These are phyloP conservation scores for thale cress (Arabidopsis thaliana) DNA, from an alignment of 345 rosid species.

Conservation along the genomic window DNA sequence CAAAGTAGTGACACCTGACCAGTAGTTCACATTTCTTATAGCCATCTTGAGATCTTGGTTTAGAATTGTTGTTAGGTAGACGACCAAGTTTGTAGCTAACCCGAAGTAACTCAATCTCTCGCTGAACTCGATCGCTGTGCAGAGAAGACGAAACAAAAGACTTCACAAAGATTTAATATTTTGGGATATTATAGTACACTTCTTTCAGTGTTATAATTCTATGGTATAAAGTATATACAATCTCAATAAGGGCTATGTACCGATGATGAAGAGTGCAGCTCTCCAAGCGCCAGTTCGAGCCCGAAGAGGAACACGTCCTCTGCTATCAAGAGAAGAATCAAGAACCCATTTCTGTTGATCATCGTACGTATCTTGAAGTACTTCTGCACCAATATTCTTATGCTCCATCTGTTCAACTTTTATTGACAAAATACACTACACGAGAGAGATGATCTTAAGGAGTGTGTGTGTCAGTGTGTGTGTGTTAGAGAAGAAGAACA, in stretches of 20 bases:
- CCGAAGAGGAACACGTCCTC: slow-evolving; percentile 62
- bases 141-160: slow-evolving; percentile 19
- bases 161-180: not conserved
- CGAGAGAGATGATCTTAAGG: slow-evolving; percentile 1
- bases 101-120: slow-evolving; percentile 95
- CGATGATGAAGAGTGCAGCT: slow-evolving; percentile 73
- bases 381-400: slow-evolving; percentile 9
- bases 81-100: slow-evolving; percentile 77
- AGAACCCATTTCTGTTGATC: slow-evolving; percentile 67
- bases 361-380: slow-evolving; percentile 19
- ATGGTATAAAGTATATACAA: not conserved
- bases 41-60: slow-evolving; percentile 90
- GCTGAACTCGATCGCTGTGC: slow-evolving; percentile 85
- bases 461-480: slow-evolving; percentile 19
- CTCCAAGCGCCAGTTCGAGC: slow-evolving; percentile 77
- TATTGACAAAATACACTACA: slow-evolving; percentile 16
- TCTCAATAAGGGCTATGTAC: slow-evolving; percentile 35
- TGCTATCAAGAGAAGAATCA: slow-evolving; percentile 68
- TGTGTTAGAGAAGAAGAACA: slow-evolving; percentile 31
- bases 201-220: not conserved
- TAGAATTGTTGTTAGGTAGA: slow-evolving; percentile 77
- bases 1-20: slow-evolving; percentile 89
- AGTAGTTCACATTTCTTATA: slow-evolving; percentile 76
- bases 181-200: slow-evolving; percentile 18
- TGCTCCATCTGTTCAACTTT: slow-evolving; percentile 29